Conservation (phyloP, 202 grass and related monocot genomes). For the Dendrocalamus latiflorus region DNA sequence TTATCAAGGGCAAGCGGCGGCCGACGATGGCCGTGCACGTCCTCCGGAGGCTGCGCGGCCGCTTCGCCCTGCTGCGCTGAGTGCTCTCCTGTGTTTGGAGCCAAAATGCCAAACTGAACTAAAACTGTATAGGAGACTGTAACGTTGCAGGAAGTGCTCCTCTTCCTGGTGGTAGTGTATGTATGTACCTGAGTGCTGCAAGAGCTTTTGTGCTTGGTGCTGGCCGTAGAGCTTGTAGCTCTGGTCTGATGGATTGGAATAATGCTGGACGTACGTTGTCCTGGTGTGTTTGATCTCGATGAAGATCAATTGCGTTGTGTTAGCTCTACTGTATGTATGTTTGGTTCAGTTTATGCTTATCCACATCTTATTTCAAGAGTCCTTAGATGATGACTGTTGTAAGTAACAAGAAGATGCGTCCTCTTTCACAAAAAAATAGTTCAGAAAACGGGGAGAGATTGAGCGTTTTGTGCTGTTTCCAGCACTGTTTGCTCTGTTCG, state of each 20-base stretch:
- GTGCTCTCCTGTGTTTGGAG: too few species aligned
- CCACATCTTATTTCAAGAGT: not conserved
- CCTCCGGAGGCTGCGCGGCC: slow-evolving; percentile 23
- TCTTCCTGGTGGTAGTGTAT: not conserved
- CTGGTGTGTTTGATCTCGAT: not conserved
- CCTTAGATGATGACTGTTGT: not conserved
- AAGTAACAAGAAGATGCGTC: not conserved
- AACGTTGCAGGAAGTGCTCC: not conserved
- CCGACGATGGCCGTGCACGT: slow-evolving; percentile 30
- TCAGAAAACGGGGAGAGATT: not conserved
- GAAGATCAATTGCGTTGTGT: too few species aligned
- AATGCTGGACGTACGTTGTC: not conserved
- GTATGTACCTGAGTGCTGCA: not conserved
- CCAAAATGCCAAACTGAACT: not conserved
- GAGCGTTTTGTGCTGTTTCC: not conserved
- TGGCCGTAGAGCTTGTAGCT: not conserved
- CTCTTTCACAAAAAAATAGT: not conserved
- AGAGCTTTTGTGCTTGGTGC: not conserved
- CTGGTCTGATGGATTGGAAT: not conserved
- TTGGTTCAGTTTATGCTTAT: not conserved
- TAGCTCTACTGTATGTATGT: not conserved
- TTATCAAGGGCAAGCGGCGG: not conserved
- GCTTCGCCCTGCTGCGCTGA: slow-evolving; percentile 29
- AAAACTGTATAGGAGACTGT: not conserved
- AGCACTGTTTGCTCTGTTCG: not conserved